Evolutionary conservation across 2,329 filamentous ascomycete genomes (phyloP).

Genomic region (Pestalotiopsis sp.): DNA sequence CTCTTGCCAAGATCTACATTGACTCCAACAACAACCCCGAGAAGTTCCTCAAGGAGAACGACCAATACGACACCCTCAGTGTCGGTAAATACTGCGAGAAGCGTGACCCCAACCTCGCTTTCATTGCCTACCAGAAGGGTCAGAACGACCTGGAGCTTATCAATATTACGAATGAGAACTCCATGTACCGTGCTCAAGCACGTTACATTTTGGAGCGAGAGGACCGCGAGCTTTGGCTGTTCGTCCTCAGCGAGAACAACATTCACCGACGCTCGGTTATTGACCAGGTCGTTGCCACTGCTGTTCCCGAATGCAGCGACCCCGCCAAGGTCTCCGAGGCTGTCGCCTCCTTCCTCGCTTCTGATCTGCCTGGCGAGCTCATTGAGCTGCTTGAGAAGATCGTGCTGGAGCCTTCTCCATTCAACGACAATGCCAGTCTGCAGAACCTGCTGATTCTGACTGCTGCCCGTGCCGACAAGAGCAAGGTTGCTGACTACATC

Average conservation of each 20-base stretch:
- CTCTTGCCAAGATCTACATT: constrained; percentile 98
- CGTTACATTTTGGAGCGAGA: constrained; percentile 90
- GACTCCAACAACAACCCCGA: constrained; percentile 98
- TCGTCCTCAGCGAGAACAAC: constrained; percentile 95
- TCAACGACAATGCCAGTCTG: constrained; percentile 94
- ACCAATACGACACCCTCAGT: constrained; percentile 87
- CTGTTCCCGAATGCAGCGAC: constrained; percentile 88
- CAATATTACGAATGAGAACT: constrained; percentile 97
- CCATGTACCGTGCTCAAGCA: constrained; percentile 99
- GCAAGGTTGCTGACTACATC: constrained; percentile 93
- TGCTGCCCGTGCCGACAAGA: constrained; percentile 94
- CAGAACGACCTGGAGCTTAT: constrained; percentile 97
- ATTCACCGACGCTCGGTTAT: constrained; percentile 90
- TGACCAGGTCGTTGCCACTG: constrained; percentile 94
- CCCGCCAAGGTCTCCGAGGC: constrained; percentile 94
- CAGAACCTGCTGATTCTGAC: constrained; percentile 97
- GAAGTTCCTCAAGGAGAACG: constrained; percentile 96
- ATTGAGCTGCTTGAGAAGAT: constrained; percentile 99
- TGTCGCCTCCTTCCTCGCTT: constrained; percentile 87
- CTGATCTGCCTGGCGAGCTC: constrained; percentile 87
- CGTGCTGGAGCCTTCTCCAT: constrained; percentile 96
- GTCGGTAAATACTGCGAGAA: constrained; percentile 99
- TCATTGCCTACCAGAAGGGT: constrained; percentile 93
- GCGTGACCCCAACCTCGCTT: constrained; percentile 92
- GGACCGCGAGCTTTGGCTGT: constrained; percentile 88